Evolutionary conservation across 2,329 filamentous ascomycete genomes (phyloP), one percentile per base, ranked within the genome.

Genomic region (Monilinia fructicola): DNA sequence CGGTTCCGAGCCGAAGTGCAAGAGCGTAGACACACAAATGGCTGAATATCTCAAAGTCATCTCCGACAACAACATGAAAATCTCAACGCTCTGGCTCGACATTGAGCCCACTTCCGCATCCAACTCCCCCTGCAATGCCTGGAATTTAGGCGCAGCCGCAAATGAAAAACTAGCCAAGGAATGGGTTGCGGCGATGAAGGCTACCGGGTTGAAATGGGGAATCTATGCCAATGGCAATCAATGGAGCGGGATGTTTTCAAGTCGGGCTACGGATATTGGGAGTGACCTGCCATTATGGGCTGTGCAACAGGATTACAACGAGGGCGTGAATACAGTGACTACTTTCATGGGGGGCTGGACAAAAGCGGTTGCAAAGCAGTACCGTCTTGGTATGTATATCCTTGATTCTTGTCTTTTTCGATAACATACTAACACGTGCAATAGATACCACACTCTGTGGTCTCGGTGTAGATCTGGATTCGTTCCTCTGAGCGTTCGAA

Each of bases 171-270:
- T 74, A 1, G 72, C 72, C 0, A 73, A 69, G 46, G 28, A 73
- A 35, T 74, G 70, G 70, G 70, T 73, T 12, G 60, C 69, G 21
- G 66, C 66, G 3, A 53, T 74, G 6, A 61, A 70, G 44, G 67
- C 53, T 0, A 73, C 66, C n/a, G 69, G 67, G 4, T 64, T 62
- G 18, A 68, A 65, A 1, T 74, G 72, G 72, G 72, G 72, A 5
- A 70, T 74, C 42, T 74, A 74, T 70, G 72, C 70, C 4, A 74
- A 74, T 67, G 69, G 72, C 10, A 72, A 72, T 62, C 71, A 73
- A 69, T 74, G 72, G 72, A 70, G 68, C 2, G 52, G 56, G 0
- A 74, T 74, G 68, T 74, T 74, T 48, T 60, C 69, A 1, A 67
- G 66, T 2, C 62, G 69, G n/a, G 64, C 64, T 4, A 70, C 72